Conservation (phyloP, 495 filamentous ascomycete genomes). For the Copromyces sp. region DNA sequence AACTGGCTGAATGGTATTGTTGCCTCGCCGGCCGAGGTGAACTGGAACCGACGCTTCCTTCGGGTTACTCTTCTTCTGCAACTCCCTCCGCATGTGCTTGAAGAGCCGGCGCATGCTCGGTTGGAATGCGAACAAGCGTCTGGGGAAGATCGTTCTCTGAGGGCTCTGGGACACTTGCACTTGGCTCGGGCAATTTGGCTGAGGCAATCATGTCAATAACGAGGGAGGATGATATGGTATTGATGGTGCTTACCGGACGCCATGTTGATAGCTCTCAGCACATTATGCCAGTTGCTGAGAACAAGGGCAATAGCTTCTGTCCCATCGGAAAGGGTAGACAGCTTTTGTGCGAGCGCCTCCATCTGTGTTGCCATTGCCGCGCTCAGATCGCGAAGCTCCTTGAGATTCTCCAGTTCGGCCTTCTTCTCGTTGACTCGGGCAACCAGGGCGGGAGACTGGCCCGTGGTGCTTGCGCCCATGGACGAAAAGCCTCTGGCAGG, state of each 20-base stretch:
- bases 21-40: neutral
- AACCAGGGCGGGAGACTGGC: conserved; percentile 72
- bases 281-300: conserved; percentile 91
- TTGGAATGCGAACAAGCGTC: conserved; percentile 72
- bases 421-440: conserved; percentile 90
- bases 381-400: conserved; percentile 79
- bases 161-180: conserved; percentile 21
- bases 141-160: conserved; percentile 49
- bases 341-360: conserved; percentile 79
- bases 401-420: conserved; percentile 81
- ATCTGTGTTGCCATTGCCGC: conserved; percentile 80
- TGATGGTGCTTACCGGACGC: conserved; percentile 64
- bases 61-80: conserved; percentile 24
- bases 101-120: conserved; percentile 50
- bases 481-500: conserved; percentile 50
- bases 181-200: conserved; percentile 42
- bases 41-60: neutral
- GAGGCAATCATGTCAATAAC: neutral
- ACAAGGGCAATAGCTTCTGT: conserved; percentile 73
- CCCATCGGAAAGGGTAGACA: conserved; percentile 79
- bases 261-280: conserved; percentile 87
- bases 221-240: neutral
- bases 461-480: conserved; percentile 37
- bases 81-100: conserved; percentile 39
- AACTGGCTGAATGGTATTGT: neutral